These are phyloP conservation scores for Phytophthora cryptogea DNA, from an alignment of 352 stramenopile species.

Conservation along the genomic window DNA sequence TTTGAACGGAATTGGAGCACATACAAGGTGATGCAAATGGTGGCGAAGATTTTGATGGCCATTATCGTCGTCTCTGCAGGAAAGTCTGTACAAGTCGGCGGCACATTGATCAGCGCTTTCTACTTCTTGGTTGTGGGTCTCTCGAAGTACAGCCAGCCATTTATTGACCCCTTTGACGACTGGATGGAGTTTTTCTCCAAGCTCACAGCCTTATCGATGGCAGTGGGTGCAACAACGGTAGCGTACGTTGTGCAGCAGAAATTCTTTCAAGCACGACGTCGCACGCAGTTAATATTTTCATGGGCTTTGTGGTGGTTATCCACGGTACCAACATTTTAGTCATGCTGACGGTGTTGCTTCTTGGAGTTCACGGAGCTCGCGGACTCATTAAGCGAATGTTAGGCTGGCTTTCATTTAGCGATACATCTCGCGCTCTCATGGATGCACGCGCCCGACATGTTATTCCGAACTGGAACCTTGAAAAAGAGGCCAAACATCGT, in stretches of 20 bases:
- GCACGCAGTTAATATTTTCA: not conserved
- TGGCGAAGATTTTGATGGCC: slow-evolving; percentile 45
- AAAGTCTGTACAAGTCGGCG: slow-evolving; percentile 11
- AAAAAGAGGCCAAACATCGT: slow-evolving; percentile 49
- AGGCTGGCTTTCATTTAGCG: slow-evolving; percentile 46
- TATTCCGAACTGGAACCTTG: slow-evolving; percentile 41
- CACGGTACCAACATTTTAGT: slow-evolving; percentile 42
- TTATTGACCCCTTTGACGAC: slow-evolving; percentile 48
- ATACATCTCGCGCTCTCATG: slow-evolving; percentile 37
- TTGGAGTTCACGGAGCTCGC: slow-evolving; percentile 32
- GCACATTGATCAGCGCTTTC: slow-evolving; percentile 24
- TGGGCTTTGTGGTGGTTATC: slow-evolving; percentile 37
- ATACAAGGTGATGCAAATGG: slow-evolving; percentile 51
- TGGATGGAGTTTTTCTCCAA: slow-evolving; percentile 47
- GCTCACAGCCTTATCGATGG: slow-evolving; percentile 35
- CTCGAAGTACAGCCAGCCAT: slow-evolving; percentile 38
- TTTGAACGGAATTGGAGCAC: slow-evolving; percentile 50
- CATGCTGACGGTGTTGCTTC: slow-evolving; percentile 39
- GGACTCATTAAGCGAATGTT: slow-evolving; percentile 39
- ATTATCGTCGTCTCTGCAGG: slow-evolving; percentile 26
- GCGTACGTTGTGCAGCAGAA: slow-evolving; percentile 8
- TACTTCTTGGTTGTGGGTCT: slow-evolving; percentile 35
- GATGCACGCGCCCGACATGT: slow-evolving; percentile 28
- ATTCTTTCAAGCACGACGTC: not conserved
- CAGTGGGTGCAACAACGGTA: slow-evolving; percentile 28